phyloP scores from a whole-genome alignment of 2,329 filamentous ascomycete genomes.

The Fusarium sp. region DNA sequence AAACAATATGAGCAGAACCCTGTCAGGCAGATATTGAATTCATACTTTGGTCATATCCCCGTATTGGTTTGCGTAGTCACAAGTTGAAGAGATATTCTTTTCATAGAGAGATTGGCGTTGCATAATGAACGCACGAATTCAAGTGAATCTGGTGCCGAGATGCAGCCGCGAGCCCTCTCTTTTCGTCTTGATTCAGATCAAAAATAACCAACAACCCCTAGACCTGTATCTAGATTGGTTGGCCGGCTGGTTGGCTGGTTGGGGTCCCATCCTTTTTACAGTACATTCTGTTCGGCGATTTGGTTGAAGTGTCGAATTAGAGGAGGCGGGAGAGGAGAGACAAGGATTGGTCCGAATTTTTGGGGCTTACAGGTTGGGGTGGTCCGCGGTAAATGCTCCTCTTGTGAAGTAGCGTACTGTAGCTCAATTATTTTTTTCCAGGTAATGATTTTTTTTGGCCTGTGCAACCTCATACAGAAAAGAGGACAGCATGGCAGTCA shows the following conservation, averaged over 20 bases:
- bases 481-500: constrained; percentile 29
- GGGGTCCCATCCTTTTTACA: constrained; percentile 21
- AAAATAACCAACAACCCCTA: constrained; percentile 25
- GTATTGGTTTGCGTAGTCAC: not conserved
- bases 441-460: not conserved
- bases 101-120: not conserved
- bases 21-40: constrained; percentile 6
- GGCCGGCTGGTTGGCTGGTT: constrained; percentile 9
- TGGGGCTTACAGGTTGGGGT: constrained; percentile 40
- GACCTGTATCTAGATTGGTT: constrained; percentile 18
- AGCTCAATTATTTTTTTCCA: constrained; percentile 10
- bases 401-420: constrained; percentile 19
- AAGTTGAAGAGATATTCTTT: not conserved
- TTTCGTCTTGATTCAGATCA: constrained; percentile 1
- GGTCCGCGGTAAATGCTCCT: constrained; percentile 37
- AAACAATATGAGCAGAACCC: not conserved
- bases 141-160: constrained; percentile 16
- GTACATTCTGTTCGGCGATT: constrained; percentile 23
- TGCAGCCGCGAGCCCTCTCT: constrained; percentile 23
- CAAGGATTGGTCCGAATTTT: constrained; percentile 35
- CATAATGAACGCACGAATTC: constrained; percentile 8
- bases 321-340: constrained; percentile 19
- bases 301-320: constrained; percentile 37
- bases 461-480: constrained; percentile 38
- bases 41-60: constrained; percentile 1